These are phyloP conservation scores for Trichoderma hamatum DNA, from an alignment of 2,329 filamentous ascomycete species.

Conservation along the genomic window DNA sequence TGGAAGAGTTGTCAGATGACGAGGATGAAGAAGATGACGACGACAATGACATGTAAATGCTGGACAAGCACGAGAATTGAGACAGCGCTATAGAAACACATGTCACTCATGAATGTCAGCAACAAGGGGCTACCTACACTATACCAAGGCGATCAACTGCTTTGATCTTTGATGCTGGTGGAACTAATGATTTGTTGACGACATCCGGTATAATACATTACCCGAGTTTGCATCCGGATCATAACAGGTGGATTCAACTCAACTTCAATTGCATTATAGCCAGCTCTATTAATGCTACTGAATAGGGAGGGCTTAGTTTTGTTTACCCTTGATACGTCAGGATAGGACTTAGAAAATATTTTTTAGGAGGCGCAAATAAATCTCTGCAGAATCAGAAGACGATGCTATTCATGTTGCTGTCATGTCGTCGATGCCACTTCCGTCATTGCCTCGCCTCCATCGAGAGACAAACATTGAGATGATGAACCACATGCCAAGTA, in stretches of 20 bases:
- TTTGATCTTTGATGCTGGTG: background rate
- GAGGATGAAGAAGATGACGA: slow-evolving; percentile 39
- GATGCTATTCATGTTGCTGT: background rate
- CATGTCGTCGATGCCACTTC: background rate
- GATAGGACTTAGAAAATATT: background rate
- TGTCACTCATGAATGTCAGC: background rate
- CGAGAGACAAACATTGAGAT: background rate
- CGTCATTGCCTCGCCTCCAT: background rate
- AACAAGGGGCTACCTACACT: too few relatives aligned
- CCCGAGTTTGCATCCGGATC: too few relatives aligned
- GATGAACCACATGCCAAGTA: background rate
- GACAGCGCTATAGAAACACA: background rate
- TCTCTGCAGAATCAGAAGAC: background rate
- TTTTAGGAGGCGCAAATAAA: too few relatives aligned
- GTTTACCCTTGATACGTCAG: background rate
- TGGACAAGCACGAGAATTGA: background rate
- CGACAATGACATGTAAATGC: slow-evolving; percentile 25
- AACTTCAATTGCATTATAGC: background rate
- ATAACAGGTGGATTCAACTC: background rate
- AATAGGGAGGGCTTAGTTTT: background rate
- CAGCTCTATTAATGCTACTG: background rate
- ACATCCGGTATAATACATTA: background rate
- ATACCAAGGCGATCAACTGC: too few relatives aligned
- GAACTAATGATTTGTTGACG: background rate
- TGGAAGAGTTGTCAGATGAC: slow-evolving; percentile 63